Evolutionary conservation across 2,329 filamentous ascomycete genomes (phyloP).

Genomic region (Aspergillus pseudoterreus): DNA sequence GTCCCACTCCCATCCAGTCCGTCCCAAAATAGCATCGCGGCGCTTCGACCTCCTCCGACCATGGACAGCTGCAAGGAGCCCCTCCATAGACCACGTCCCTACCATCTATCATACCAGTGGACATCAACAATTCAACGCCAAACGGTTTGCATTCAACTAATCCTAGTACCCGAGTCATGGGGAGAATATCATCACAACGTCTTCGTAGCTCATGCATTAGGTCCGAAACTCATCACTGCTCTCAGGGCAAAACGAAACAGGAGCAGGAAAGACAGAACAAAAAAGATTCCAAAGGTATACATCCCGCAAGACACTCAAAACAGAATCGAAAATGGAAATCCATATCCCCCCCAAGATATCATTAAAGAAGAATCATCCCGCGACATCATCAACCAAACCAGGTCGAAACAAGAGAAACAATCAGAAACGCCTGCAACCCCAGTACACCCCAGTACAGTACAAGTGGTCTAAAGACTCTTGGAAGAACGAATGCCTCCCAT

Average conservation of each 20-base stretch:
- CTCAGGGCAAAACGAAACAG: slow-evolving; percentile 5
- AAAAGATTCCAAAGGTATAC: slow-evolving; percentile 14
- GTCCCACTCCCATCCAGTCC: neutral
- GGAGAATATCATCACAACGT: slow-evolving; percentile 14
- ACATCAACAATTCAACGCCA: neutral
- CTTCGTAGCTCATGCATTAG: slow-evolving; percentile 22
- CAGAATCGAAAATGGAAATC: slow-evolving; percentile 1
- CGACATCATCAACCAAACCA: slow-evolving; percentile 14
- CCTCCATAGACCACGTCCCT: neutral
- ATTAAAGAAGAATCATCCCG: slow-evolving; percentile 18
- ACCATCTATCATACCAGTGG: too few species aligned
- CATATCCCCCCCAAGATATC: slow-evolving; percentile 13
- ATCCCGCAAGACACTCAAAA: slow-evolving; percentile 7
- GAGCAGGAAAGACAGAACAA: slow-evolving; percentile 6
- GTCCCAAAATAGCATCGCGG: neutral
- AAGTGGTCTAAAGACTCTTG: slow-evolving; percentile 23
- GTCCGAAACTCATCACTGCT: slow-evolving; percentile 19
- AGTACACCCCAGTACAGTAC: slow-evolving; percentile 21
- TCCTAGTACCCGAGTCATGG: neutral
- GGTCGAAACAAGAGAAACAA: slow-evolving; percentile 13
- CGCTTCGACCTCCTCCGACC: neutral
- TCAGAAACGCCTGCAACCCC: slow-evolving; percentile 16
- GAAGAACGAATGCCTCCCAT: slow-evolving; percentile 9
- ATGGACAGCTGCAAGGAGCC: neutral
- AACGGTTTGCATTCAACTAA: slow-evolving; percentile 1